These are phyloP conservation scores for Saccharomycopsis hybrid DNA, from an alignment of 1,139 yeast species.

Conservation along the genomic window DNA sequence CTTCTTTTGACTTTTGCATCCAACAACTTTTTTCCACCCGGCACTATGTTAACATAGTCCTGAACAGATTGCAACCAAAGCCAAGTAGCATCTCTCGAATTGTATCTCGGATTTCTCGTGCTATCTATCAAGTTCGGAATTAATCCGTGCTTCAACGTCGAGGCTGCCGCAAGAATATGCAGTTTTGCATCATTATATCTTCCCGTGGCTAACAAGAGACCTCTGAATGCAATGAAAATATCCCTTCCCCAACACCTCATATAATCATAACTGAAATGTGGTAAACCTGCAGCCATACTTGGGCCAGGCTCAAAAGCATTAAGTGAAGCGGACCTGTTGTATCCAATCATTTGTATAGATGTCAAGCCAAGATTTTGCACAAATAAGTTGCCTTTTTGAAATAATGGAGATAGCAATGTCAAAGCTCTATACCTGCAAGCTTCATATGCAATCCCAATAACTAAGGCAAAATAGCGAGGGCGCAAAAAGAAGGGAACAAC, in stretches of 20 bases:
- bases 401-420: constrained; percentile 44
- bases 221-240: constrained; percentile 81
- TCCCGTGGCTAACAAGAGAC: constrained; percentile 71
- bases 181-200: constrained; percentile 71
- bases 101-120: constrained; percentile 88
- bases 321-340: constrained; percentile 68
- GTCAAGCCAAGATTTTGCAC: constrained; percentile 75
- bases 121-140: constrained; percentile 92
- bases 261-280: constrained; percentile 83
- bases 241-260: constrained; percentile 99
- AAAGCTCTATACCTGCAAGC: constrained; percentile 70
- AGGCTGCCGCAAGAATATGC: constrained; percentile 83
- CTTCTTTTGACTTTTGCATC: constrained; percentile 71
- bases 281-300: constrained; percentile 91
- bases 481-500: constrained; percentile 69
- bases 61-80: constrained; percentile 83
- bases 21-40: constrained; percentile 61
- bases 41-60: constrained; percentile 65
- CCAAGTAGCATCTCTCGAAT: constrained; percentile 98
- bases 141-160: constrained; percentile 88
- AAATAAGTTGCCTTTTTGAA: constrained; percentile 62
- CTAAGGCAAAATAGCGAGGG: constrained; percentile 81
- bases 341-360: constrained; percentile 83
- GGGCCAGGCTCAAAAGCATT: constrained; percentile 59
- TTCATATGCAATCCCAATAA: constrained; percentile 74